Evolutionary conservation across 495 filamentous ascomycete species (phyloP), one percentile per base, ranked within the genome.

Genomic region (Cryomyces minteri): DNA sequence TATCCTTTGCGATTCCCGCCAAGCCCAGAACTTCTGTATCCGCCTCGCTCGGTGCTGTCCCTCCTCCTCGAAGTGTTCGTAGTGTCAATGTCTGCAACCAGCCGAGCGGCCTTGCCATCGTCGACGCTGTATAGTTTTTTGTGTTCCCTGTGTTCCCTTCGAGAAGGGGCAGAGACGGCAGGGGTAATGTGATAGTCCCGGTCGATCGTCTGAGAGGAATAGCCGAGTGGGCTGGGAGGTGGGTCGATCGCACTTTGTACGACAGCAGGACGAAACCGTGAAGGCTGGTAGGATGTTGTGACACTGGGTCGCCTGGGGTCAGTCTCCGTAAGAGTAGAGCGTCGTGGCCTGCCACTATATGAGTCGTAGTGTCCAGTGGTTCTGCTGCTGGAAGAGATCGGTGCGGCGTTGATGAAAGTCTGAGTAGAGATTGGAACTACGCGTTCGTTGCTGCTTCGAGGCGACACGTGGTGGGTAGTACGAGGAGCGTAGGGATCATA

Each of bases 101-200:
- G 43, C 18, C 51, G 52, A 5, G 52, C 49, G 12, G n/a, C 8
- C 5, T 40, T 45, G 9, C 54, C 54, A 48, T 63, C 54, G 31
- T 62, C 55, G 2, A 63, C 52, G 41, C 53, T 58, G 52, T 65
- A 65, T 6, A 62, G 33, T 43, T 52, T 54, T 49, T 58, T 60
- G 37, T 62, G 58, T 43, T 58, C 52, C 6, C 48, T 50, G 6
- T 47, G 47, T 7, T 51, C 48, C 2, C 18, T 25, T 25, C 18
- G 18, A 25, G 18, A 25, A 25, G 52, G 49, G 25, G 47, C 44
- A 10, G 51, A 48, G 4, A 51, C 33, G 6, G 52, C 52, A 12
- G 57, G 55, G 0, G 50, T 55, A 34, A 61, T 45, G 39, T 56
- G 58, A 34, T 54, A 52, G 28, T 57, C 52, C 9, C 42, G 40